Conservation (phyloP, 257 asterid genomes). For the Prunella vulgaris region DNA sequence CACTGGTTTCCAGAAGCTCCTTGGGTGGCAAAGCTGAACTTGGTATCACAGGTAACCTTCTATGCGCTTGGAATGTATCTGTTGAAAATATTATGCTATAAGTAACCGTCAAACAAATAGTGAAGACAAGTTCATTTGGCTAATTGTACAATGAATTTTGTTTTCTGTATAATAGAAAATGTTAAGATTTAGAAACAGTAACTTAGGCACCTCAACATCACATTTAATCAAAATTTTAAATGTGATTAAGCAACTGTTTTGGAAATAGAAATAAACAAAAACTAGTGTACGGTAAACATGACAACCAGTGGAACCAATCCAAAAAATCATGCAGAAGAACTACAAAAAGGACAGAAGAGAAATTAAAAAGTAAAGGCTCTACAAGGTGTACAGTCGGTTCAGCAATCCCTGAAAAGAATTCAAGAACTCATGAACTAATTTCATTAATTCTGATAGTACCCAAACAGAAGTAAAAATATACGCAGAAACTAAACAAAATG, state of each 20-base stretch:
- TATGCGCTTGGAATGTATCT: conserved; percentile 56
- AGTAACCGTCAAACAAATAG: conserved; percentile 5
- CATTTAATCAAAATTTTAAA: no score
- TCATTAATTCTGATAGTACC: conserved; percentile 1
- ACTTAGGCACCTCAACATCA: not conserved
- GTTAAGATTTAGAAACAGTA: not conserved
- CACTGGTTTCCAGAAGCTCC: conserved; percentile 35
- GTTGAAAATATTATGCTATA: conserved; percentile 24
- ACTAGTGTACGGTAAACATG: not conserved
- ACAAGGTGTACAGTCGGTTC: not conserved
- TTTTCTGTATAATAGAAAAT: not conserved
- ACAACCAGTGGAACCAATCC: not conserved
- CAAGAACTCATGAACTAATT: not conserved
- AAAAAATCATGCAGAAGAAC: not conserved
- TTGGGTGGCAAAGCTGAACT: conserved; percentile 33
- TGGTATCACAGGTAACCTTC: conserved; percentile 38
- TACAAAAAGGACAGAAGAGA: not conserved
- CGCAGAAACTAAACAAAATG: not conserved
- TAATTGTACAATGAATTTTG: not conserved
- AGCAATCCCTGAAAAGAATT: not conserved
- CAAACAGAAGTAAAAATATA: not conserved
- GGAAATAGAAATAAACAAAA: not conserved
- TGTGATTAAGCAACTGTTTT: not conserved
- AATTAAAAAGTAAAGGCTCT: not conserved
- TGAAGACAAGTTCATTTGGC: not conserved